Base-by-base conservation (phyloP, 192 early-diverging fungal species). In the Kickxella alabastrina region DNA sequence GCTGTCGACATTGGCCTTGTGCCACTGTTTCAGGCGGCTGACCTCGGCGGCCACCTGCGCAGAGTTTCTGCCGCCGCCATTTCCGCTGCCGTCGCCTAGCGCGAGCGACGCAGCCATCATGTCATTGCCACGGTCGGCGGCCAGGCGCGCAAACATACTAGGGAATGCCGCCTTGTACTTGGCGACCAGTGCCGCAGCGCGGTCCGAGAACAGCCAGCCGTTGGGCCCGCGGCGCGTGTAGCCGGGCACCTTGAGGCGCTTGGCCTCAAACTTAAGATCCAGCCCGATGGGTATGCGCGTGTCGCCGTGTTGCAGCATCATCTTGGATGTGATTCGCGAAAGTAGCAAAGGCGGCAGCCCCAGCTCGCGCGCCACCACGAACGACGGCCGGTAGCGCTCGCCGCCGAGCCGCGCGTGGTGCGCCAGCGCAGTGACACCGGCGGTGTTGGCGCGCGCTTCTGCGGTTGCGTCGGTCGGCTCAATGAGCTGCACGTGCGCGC, bases 221-320 rank as follows among this genome's bases (percentile, higher is more conserved):
- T 67, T 75, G 18, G 85, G 82, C 4, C 59, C 63, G 56, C 95
- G 94, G 36, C 83, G 77, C 5, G 92, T 84, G 62, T 93, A 95
- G 2, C 93, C 95, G 4, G 90, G 50, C 0, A 92, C 95, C 60
- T 96, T 96, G 43, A 86, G 79, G 38, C 83, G 80, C 58, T 88
- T 87, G 7, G 78, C 80, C 41, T 96, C 94, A 59, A 93, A 96
- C 57, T 97, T 96, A 42, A 98, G 79, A 52, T 86, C 86, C 26
- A 98, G 77, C 2, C 96, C 96, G 23, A 96, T 57, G 43, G 92
- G 90, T 23, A 83, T 34, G 8, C 65, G 68, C 10, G 77, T 63
- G 17, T 83, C 77, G 19, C 77, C 73, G n/a, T 93, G 84, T 35
- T 38, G 5, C 10, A 63, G 21, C 17, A 55, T 74, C 38, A 97